Base-by-base conservation (phyloP, 179 eudicot species). In the Amaranthus tricolor region DNA sequence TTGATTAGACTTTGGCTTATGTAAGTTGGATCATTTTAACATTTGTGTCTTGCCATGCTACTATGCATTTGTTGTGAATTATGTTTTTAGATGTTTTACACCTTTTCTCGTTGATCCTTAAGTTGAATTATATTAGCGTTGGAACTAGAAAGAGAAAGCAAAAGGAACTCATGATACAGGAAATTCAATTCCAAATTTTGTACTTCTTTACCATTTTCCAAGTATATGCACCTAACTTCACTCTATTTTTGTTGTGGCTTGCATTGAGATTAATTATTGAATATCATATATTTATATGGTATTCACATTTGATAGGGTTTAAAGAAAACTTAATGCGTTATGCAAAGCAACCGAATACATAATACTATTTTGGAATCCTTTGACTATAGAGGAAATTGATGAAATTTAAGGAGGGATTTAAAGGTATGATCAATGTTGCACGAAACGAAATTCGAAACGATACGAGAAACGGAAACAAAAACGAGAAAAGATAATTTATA, bases 1-100 rank as follows among this genome's bases (percentile, higher is more conserved):
- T 44, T 68, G 24, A 66, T 79, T 50, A 58, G 55, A 16, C 14
- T 17, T 59, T 74, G 16, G 9, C 21, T 31, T 74, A 19, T 71
- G 31, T 31, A 75, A 44, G 56, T 72, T 58, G 56, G 21, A 4
- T 51, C 58, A 31, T 5, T 76, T 6, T 60, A 50, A 44, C 14
- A 1, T 59, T 10, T 15, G 12, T 16, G 10, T 9, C 12, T 66
- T 74, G 40, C 13, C 13, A 43, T 54, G 45, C 47, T 44, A 65
- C 19, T 40, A 48, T 49, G 10, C 15, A 48, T 21, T 6, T 6
- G 19, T 15, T 58, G 21, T 68, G 24, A 31, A 31, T 45, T 40
- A 49, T 21, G 5, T 66, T 20, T 21, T 45, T 51, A 7, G 13
- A 2, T 76, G 55, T 40, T 44, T 69, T 21, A n/a, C 15, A 52